Percentiles rank a stretch among this genome's conserved stretches.
phyloP scores from a whole-genome alignment of 371 early-diverging fungal species.

The Chytridium lagenaria region DNA sequence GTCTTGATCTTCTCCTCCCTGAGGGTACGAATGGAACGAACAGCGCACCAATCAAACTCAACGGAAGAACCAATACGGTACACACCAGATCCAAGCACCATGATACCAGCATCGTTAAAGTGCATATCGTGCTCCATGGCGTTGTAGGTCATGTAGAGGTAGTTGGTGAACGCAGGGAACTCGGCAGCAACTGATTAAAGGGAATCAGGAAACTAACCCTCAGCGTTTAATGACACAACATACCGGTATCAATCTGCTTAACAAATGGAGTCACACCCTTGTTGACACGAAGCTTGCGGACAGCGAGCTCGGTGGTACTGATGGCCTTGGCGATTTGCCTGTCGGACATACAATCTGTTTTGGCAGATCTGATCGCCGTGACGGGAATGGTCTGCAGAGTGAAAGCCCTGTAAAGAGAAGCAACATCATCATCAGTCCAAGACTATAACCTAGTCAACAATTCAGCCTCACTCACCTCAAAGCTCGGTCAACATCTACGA shows the following conservation, averaged over 20 bases:
- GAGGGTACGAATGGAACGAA: conserved; percentile 88
- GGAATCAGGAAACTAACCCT: conserved; percentile 22
- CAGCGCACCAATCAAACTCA: conserved; percentile 98
- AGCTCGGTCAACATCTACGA: conserved; percentile 58
- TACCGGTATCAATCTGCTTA: conserved; percentile 92
- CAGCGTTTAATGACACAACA: not conserved
- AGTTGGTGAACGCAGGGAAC: conserved; percentile 95
- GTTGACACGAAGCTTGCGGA: conserved; percentile 80
- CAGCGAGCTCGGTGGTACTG: conserved; percentile 86
- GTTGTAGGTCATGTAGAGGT: conserved; percentile 95
- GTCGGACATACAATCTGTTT: conserved; percentile 94
- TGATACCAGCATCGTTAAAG: conserved; percentile 87
- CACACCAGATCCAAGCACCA: conserved; percentile 95
- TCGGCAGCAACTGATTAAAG: conserved; percentile 81
- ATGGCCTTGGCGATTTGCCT: conserved; percentile 76
- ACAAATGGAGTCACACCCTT: conserved; percentile 86
- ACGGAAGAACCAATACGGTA: conserved; percentile 96
- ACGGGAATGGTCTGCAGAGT: conserved; percentile 59
- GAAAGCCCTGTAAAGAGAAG: conserved; percentile 4
- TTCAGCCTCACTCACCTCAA: conserved; percentile 40
- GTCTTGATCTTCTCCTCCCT: conserved; percentile 83
- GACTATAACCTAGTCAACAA: not conserved
- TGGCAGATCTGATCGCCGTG: conserved; percentile 71
- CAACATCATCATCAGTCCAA: not conserved
- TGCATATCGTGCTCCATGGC: conserved; percentile 85